A percentile compares a stretch with the other conserved stretches of the same genome.
These are phyloP conservation scores for Nemania serpens DNA, from an alignment of 2,329 filamentous ascomycete genomes.

Conservation along the genomic window DNA sequence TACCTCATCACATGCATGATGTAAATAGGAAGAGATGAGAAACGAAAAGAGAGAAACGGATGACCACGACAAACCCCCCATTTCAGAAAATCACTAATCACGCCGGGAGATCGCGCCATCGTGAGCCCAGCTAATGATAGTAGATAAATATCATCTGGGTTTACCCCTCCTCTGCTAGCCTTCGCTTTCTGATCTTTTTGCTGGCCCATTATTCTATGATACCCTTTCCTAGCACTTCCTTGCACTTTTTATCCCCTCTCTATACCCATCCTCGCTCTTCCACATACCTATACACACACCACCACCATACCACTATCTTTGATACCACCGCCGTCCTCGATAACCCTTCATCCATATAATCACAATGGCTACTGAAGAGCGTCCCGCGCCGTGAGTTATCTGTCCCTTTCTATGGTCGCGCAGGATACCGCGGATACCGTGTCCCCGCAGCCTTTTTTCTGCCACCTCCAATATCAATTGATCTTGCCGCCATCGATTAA, in stretches of 20 bases:
- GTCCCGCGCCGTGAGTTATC: slow-evolving; percentile 39
- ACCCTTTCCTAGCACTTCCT: slow-evolving; percentile 18
- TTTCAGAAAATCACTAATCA: slow-evolving; percentile 16
- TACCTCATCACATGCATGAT: no score
- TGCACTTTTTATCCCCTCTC: neutral
- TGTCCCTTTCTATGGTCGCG: neutral
- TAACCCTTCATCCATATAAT: slow-evolving; percentile 12
- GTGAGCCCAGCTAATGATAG: slow-evolving; percentile 18
- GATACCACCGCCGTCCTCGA: neutral
- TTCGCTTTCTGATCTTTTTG: neutral
- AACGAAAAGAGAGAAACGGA: slow-evolving; percentile 11
- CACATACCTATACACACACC: neutral
- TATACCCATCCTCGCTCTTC: neutral
- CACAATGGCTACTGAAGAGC: slow-evolving; percentile 37
- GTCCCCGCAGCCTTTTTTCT: neutral
- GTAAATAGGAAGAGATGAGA: neutral
- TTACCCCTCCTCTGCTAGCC: slow-evolving; percentile 22
- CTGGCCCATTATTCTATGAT: slow-evolving; percentile 21
- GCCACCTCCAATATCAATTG: neutral
- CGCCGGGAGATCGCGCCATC: slow-evolving; percentile 29
- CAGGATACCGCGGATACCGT: neutral
- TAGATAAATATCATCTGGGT: slow-evolving; percentile 19
- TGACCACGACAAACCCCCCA: neutral
- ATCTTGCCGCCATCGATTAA: neutral
- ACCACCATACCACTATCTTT: neutral